Base-by-base conservation (phyloP, 2,329 filamentous ascomycete species). In the Microcera coccophila region DNA sequence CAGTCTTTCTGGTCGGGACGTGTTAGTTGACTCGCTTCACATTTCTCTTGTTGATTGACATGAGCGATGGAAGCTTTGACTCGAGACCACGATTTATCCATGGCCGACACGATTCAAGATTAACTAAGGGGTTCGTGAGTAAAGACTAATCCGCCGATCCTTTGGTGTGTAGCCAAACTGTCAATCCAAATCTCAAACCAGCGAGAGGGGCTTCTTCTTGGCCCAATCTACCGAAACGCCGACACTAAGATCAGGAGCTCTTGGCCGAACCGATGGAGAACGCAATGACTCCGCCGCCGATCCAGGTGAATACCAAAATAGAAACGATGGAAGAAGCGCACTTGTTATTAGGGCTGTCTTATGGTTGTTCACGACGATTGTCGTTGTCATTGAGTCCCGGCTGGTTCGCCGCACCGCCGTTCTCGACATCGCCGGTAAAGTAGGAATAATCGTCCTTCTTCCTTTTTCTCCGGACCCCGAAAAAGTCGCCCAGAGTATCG, bases 401-500 rank as follows among this genome's bases (percentile, higher is more conserved):
- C 42, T 33, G 18, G 38, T 39, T 40, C 37, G 34, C 31, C 18
- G 33, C 37, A 40, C 39, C 45, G 40, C 48, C 45, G 38, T 57
- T 50, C 36, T 58, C 53, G 31, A 55, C 44, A 32, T 55, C 52
- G 47, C 41, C 43, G 26, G 48, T 34, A 26, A 49, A 47, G 38
- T 48, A 49, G 42, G 47, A 46, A 36, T 51, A 50, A 42, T 48
- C 45, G 34, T 59, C 56, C 21, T 51, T 55, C 36, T 50, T 53
- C 44, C 55, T 64, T 47, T 66, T 65, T 42, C 57, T 59, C 39
- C 54, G 62, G 4, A 65, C 54, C 26, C 62, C 57, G 51, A 71
- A 71, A 32, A 71, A 62, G 20, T 63, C 63, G 7, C 66, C 66
- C 11, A 72, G 51, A 3, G 68, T 65, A 34, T 71, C 68, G 50